A percentile compares a stretch with the other conserved stretches of the same genome.
Evolutionary conservation across 108 stramenopile genomes (phyloP).

Genomic region (Chaetoceros tenuissimus): DNA sequence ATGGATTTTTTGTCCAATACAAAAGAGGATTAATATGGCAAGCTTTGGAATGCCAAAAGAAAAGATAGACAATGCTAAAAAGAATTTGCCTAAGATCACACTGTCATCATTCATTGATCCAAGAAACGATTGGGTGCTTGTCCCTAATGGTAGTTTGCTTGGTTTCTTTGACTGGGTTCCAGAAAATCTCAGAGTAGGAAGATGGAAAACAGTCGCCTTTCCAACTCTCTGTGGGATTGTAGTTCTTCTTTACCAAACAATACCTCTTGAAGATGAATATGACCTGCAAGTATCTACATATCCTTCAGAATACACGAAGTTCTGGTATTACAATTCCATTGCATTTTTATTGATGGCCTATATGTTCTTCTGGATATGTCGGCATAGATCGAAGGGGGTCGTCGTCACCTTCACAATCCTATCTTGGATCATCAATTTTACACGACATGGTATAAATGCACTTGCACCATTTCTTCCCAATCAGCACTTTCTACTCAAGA

Average conservation of each 20-base stretch:
- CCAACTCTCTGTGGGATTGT: background rate
- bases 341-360: constrained; percentile 40
- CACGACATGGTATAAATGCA: constrained; percentile 46
- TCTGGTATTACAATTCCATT: constrained; percentile 31
- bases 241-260: background rate
- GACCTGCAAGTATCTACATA: background rate
- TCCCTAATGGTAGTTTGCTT: constrained; percentile 39
- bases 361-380: constrained; percentile 12
- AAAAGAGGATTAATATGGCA: background rate
- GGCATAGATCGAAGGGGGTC: constrained; percentile 11
- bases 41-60: background rate
- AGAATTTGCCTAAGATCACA: background rate
- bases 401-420: constrained; percentile 50
- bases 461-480: constrained; percentile 39
- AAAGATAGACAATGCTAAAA: background rate
- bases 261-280: background rate
- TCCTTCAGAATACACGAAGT: constrained; percentile 19
- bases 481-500: constrained; percentile 17
- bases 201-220: constrained; percentile 37
- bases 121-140: constrained; percentile 39
- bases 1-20: too few relatives aligned
- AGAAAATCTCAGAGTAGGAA: constrained; percentile 46
- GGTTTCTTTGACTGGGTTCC: constrained; percentile 79
- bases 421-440: constrained; percentile 47
- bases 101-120: background rate